Percentiles rank a stretch among this genome's conserved stretches.
Conservation (phyloP, 2,329 filamentous ascomycete species). For the Massarina eburnea region DNA sequence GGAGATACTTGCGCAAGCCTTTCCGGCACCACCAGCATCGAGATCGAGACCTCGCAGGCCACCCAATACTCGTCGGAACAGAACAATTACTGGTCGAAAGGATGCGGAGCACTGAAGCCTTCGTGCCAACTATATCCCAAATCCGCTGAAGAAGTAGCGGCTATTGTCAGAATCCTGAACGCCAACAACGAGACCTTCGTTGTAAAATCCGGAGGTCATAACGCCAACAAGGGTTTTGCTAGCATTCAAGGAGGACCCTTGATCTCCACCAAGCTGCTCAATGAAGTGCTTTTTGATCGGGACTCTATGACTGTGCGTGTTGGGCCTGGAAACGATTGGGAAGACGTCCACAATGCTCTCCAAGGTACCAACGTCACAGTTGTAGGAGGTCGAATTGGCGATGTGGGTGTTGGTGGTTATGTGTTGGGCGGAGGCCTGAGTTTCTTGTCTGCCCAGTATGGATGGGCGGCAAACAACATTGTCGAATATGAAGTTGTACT, state of each 20-base stretch:
- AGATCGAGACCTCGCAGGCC: conserved; percentile 10
- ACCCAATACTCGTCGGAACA: conserved; percentile 21
- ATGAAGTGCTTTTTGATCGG: conserved; percentile 21
- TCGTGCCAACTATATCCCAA: conserved; percentile 30
- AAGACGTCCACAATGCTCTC: conserved; percentile 39
- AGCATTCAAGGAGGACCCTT: conserved; percentile 48
- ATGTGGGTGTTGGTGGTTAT: conserved; percentile 51
- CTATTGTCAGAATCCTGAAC: conserved; percentile 53
- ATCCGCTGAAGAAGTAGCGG: conserved; percentile 54
- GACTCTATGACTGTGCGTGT: conserved; percentile 20
- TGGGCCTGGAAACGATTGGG: conserved; percentile 33
- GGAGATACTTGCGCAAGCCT: conserved; percentile 21
- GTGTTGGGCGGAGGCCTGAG: conserved; percentile 44
- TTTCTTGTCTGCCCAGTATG: conserved; percentile 48
- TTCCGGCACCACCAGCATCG: conserved; percentile 9
- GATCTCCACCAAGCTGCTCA: conserved; percentile 46
- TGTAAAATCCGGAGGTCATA: conserved; percentile 55
- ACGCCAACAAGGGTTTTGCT: conserved; percentile 48
- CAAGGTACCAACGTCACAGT: conserved; percentile 37
- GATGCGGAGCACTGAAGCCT: conserved; percentile 27
- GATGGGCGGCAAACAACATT: conserved; percentile 52
- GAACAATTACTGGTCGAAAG: conserved; percentile 27
- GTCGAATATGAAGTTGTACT: conserved; percentile 51
- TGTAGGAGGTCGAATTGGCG: conserved; percentile 48
- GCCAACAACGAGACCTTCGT: conserved; percentile 52